Evolutionary conservation across 805 yeast genomes (phyloP), one percentile per base, ranked within the genome.

Genomic region (Yueomyces sp.): DNA sequence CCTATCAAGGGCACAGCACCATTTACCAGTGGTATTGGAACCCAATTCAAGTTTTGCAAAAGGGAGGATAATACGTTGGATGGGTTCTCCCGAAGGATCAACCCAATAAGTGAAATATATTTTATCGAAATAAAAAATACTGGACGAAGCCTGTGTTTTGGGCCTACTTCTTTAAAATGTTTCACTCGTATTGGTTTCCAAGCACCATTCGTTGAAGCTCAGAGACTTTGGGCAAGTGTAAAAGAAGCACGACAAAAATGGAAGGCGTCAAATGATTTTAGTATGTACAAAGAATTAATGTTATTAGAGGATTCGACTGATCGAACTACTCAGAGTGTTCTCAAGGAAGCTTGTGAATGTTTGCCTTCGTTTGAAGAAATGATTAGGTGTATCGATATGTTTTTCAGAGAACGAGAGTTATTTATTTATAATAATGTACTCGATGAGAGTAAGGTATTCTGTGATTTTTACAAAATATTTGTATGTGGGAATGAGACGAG

Each of bases 121-220:
- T 28, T 28, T 27, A 19, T 38, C 33, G 7, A 31, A 32, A 31
- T 6, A 26, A 40, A 40, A 28, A 9, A 26, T 26, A 19, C 45
- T 26, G 52, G 47, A 1, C 45, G 42, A 29, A 44, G 39, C 7
- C 42, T 51, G 5, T 44, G 49, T 19, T 58, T 53, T 45, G 65
- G 65, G 1, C 55, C 61, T 8, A 58, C 65, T 1, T 53, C 62
- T 4, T 5, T 34, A n/a, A 34, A 7, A 11, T 34, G 37, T 34
- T 34, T 34, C 2, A 34, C 26, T 34, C 37, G n/a, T 34, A 34
- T 34, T 11, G 37, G 37, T 49, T 57, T 51, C 49, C 55, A 42
- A 51, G 56, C 2, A 41, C 50, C 31, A 41, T 56, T 33, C 43
- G 49, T 2, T 42, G 45, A 8, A 51, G 53, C 27, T 51, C 49